Evolutionary conservation across 2,329 filamentous ascomycete genomes (phyloP).

Genomic region (Ceratocystis harringtonii): DNA sequence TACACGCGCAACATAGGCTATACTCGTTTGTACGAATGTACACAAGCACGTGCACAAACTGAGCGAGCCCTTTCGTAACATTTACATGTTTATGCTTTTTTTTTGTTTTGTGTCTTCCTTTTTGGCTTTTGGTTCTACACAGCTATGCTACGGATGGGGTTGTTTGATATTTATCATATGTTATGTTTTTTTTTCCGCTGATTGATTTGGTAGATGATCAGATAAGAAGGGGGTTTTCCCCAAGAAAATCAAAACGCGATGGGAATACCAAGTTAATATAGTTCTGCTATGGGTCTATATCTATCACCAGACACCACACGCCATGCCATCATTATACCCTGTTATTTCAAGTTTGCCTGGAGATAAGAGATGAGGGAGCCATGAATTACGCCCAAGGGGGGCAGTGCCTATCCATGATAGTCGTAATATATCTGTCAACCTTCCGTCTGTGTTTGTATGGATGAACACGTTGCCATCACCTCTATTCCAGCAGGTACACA

Average conservation of each 20-base stretch:
- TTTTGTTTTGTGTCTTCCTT: not conserved
- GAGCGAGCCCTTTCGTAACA: not conserved
- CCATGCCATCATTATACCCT: too few relatives aligned
- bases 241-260: not conserved
- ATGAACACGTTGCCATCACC: too few relatives aligned
- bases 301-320: too few relatives aligned
- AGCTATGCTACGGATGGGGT: not conserved
- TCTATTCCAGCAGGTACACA: too few relatives aligned
- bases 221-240: not conserved
- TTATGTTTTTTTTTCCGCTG: not conserved
- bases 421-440: too few relatives aligned
- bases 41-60: not conserved
- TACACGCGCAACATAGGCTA: too few relatives aligned
- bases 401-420: too few relatives aligned
- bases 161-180: not conserved
- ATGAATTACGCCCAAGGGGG: too few relatives aligned
- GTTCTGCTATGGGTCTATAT: not conserved
- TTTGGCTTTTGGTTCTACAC: not conserved
- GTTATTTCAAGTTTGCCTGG: too few relatives aligned
- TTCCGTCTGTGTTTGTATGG: too few relatives aligned
- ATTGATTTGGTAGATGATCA: not conserved
- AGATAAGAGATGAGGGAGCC: too few relatives aligned
- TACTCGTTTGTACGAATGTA: too few relatives aligned
- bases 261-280: not conserved
- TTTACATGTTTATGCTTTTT: slow-evolving; percentile 8